Base-by-base conservation (phyloP, 208 protist species). In the Acanthamoeba triangularis region DNA sequence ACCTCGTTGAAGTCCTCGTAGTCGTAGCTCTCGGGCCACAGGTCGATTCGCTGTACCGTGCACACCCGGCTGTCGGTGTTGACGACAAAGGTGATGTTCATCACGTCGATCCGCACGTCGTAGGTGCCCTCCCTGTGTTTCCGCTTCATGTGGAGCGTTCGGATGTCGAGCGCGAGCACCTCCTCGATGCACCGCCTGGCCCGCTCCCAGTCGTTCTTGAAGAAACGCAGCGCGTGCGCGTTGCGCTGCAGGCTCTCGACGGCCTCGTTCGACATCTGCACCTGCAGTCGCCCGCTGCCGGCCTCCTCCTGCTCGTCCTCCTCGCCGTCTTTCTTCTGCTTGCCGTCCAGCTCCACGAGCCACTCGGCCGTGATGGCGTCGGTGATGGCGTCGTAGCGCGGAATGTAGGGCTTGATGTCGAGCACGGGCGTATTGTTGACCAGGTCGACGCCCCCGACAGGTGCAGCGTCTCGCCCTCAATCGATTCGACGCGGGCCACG, bases 361-460 rank as follows among this genome's bases (percentile, higher is more conserved):
- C 78, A 87, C 7, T 87, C 47, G n/a, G 78, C 78, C 23, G 78
- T 87, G 78, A 87, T 61, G 5, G 90, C 94, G 23, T 95, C 56
- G 14, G 65, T 74, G 13, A 82, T 59, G 37, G 80, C 78, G 59
- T 97, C 95, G 82, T 94, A 96, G 6, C 72, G 59, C 11, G 94
- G 67, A 13, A 97, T 63, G 37, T 97, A 97, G 67, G 97, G 97
- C 74, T 97, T 97, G 7, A 97, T 67, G 90, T 97, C 97, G 13
- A 97, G 76, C 61, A 97, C 95, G n/a, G 97, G 97, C 54, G 97
- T 97, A 56, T 87, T 85, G 47, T 97, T 59, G 30, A 97, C 41
- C n/a, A 97, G 65, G 65, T 97, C 96, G 28, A 97, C 82, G 44
- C 96, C 96, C 96, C 96, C 11, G 35, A 69, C n/a, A 97, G 49